Evolutionary conservation across 768 basidiomycete genomes (phyloP).

Genomic region (Asterophora parasitica): DNA sequence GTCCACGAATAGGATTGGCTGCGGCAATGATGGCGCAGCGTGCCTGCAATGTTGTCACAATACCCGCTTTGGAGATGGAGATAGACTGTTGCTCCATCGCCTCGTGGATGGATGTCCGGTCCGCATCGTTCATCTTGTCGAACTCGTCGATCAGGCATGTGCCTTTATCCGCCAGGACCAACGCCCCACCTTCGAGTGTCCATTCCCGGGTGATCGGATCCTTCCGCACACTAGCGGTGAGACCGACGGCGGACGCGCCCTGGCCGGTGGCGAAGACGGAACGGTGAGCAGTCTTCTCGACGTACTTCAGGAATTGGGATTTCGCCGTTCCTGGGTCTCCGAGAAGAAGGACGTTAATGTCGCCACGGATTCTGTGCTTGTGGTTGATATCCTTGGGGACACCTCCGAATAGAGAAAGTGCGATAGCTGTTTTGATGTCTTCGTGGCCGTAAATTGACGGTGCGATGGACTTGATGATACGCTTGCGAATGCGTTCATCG

Average conservation of each 20-base stretch:
- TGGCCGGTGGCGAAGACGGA: slow-evolving; percentile 99
- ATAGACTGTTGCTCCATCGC: slow-evolving; percentile 99
- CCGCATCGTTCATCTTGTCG: slow-evolving; percentile 99
- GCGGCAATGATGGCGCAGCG: slow-evolving; percentile 97
- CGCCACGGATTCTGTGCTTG: slow-evolving; percentile 94
- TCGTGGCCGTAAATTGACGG: slow-evolving; percentile 99
- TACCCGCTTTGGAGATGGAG: slow-evolving; percentile 98
- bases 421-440: slow-evolving; percentile 97
- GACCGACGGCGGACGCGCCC: slow-evolving; percentile 96
- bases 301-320: slow-evolving; percentile 98
- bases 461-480: slow-evolving; percentile 97
- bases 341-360: slow-evolving; percentile 93
- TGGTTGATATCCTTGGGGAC: slow-evolving; percentile 94
- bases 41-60: slow-evolving; percentile 96
- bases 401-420: slow-evolving; percentile 92
- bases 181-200: slow-evolving; percentile 97
- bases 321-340: slow-evolving; percentile 99
- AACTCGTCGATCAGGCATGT: slow-evolving; percentile 98
- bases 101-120: slow-evolving; percentile 97
- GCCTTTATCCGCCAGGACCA: slow-evolving; percentile 98
- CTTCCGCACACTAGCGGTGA: slow-evolving; percentile 98
- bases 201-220: slow-evolving; percentile 97
- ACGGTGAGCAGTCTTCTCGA: slow-evolving; percentile 96
- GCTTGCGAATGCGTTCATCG: slow-evolving; percentile 93
- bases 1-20: slow-evolving; percentile 93